Base-by-base conservation (phyloP, 768 basidiomycete genomes). In the Multifurca ochricompacta region DNA sequence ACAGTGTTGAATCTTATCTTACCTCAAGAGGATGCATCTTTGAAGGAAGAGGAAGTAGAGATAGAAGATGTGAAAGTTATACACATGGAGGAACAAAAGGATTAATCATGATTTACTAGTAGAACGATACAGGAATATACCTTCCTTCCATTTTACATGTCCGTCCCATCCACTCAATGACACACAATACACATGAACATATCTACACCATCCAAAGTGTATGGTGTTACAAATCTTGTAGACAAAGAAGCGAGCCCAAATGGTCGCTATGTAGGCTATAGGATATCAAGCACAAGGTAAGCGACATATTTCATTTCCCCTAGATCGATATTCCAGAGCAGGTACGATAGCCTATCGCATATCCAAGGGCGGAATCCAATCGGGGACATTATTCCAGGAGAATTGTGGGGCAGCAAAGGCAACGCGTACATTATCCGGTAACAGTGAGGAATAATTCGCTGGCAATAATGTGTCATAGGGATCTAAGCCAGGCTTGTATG, bases 331-430 rank as follows among this genome's bases (percentile, higher is more conserved):
- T 25, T 18, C n/a, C n/a, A 36, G 18, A 31, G 5, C 30, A 10
- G 14, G 41, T n/a, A 18, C 16, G 30, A 31, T 36, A 10, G 39
- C 69, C 71, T 56, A 82, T 53, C 82, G 71, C 54, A 81, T 66
- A 59, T 79, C 77, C 36, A 77, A 48, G 5, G 84, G 86, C 32
- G 85, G 86, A 51, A 81, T 71, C 81, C 80, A 86, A 46, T 85
- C 83, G 1, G 85, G 85, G 42, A 87, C 73, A 54, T 75, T 76
- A 44, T 66, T 82, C 79, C 72, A 77, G 80, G 63, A 77, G 76
- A 64, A 87, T 85, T 65, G 67, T 76, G 47, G 69, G 67, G 36
- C 69, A 53, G 70, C 63, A 56, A 86, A 87, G 27, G 81, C 81
- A 3, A 72, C 73, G 59, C 71, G 64, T 34, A 72, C 76, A 4